A percentile compares a stretch with the other conserved stretches of the same genome.
These are phyloP conservation scores for Citropsis articulata DNA, from an alignment of 345 rosid species.

Conservation along the genomic window DNA sequence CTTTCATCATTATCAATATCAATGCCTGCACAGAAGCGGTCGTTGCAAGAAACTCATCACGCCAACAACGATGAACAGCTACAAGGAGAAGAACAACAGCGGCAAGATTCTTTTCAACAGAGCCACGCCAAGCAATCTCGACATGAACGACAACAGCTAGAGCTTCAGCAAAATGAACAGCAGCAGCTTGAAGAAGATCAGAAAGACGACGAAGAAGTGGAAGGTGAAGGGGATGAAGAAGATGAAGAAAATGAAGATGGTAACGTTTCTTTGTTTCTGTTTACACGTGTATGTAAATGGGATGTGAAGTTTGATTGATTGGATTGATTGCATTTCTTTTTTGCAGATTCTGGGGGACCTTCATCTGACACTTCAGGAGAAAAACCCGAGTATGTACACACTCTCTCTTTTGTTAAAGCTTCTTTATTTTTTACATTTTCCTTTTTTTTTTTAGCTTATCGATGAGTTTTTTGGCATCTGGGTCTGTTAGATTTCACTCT, in stretches of 20 bases:
- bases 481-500: constrained; percentile 13
- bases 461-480: constrained; percentile 2
- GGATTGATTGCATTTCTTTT: constrained; percentile 2
- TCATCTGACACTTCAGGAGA: constrained; percentile 51
- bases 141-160: constrained; percentile 13
- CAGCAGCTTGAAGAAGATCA: constrained; percentile 17
- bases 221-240: constrained; percentile 23
- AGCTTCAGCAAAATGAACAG: constrained; percentile 16
- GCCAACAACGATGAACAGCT: constrained; percentile 20
- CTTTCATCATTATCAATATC: constrained; percentile 10
- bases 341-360: constrained; percentile 59
- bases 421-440: constrained; percentile 13
- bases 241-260: constrained; percentile 25
- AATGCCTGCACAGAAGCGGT: constrained; percentile 89
- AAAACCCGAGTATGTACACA: constrained; percentile 57
- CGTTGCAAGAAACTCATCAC: constrained; percentile 47
- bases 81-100: neutral
- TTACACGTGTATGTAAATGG: constrained; percentile 15
- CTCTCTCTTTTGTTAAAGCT: constrained; percentile 9
- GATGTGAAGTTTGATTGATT: constrained; percentile 17
- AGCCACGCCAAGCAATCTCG: constrained; percentile 30
- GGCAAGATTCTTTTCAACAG: constrained; percentile 1
- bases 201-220: neutral
- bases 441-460: neutral
- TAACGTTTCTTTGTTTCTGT: constrained; percentile 2